phyloP scores from a whole-genome alignment of 2,329 filamentous ascomycete species.

The Ceratocystis lukuohia region DNA sequence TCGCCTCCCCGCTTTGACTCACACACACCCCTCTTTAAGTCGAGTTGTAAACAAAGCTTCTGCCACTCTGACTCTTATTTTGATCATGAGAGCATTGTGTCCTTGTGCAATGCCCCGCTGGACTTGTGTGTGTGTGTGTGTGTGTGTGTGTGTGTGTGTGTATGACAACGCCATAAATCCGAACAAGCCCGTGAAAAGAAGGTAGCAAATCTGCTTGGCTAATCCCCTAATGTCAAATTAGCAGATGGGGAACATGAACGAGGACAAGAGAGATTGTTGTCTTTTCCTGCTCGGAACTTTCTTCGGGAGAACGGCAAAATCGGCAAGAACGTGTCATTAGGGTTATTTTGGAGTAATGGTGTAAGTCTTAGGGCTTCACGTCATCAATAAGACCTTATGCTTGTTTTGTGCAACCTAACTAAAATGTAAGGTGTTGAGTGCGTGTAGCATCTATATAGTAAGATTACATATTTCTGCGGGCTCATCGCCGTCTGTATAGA shows the following conservation, averaged over 20 bases:
- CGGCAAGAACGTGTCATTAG: not conserved
- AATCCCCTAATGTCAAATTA: no score
- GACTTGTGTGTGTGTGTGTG: not conserved
- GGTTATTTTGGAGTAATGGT: not conserved
- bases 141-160: not conserved
- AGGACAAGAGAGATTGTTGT: not conserved
- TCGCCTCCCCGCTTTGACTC: conserved; percentile 4
- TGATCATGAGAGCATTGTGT: not conserved
- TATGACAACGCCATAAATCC: not conserved
- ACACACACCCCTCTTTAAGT: not conserved
- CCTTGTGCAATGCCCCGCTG: not conserved
- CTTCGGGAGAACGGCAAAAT: not conserved
- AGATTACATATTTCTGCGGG: no score
- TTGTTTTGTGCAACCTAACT: not conserved
- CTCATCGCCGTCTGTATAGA: no score
- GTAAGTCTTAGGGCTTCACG: not conserved
- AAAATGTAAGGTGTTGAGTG: not conserved
- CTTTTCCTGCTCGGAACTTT: not conserved
- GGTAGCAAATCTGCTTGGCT: not conserved
- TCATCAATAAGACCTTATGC: not conserved
- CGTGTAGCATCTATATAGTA: no score
- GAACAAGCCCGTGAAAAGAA: not conserved
- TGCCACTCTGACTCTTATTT: not conserved
- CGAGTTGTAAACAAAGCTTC: not conserved
- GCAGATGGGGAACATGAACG: not conserved